These are phyloP conservation scores for Lactarius indigo DNA, from an alignment of 768 basidiomycete genomes.

Conservation along the genomic window DNA sequence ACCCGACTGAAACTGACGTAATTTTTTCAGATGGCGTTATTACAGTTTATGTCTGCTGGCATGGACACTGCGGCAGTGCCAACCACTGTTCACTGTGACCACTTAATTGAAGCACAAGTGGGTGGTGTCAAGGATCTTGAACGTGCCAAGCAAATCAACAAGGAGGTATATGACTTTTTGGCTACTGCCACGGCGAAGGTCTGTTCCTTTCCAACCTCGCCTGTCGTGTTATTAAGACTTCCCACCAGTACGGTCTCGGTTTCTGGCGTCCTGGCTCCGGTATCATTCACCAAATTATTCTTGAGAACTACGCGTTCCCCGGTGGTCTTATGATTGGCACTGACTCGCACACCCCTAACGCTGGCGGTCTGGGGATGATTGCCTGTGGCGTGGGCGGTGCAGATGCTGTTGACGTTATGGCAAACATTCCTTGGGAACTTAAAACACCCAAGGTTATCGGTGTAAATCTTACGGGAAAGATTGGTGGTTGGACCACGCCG, in stretches of 20 bases:
- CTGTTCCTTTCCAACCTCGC: conserved; percentile 17
- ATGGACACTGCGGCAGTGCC: conserved; percentile 98
- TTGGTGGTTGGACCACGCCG: conserved; percentile 95
- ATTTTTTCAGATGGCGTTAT: conserved; percentile 83
- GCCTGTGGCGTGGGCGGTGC: conserved; percentile 99
- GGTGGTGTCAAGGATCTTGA: conserved; percentile 93
- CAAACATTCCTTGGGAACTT: conserved; percentile 96
- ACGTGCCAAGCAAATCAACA: conserved; percentile 90
- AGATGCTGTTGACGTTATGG: conserved; percentile 99
- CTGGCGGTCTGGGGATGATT: conserved; percentile 98
- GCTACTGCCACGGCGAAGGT: conserved; percentile 95
- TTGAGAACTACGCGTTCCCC: conserved; percentile 99
- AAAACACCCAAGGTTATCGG: conserved; percentile 99
- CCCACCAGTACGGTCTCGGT: conserved; percentile 84
- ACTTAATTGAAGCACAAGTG: conserved; percentile 95
- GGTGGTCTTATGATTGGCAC: conserved; percentile 99
- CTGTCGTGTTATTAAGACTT: conserved; percentile 6
- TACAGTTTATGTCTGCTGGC: conserved; percentile 99
- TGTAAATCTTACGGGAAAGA: conserved; percentile 93
- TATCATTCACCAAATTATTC: conserved; percentile 98
- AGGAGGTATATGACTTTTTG: conserved; percentile 99
- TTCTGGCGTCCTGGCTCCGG: conserved; percentile 99
- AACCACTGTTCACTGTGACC: conserved; percentile 98
- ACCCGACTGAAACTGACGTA: conserved; percentile 13
- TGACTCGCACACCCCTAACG: conserved; percentile 98